Base-by-base conservation (phyloP, 345 rosid species). In the Melastoma malabathricum region DNA sequence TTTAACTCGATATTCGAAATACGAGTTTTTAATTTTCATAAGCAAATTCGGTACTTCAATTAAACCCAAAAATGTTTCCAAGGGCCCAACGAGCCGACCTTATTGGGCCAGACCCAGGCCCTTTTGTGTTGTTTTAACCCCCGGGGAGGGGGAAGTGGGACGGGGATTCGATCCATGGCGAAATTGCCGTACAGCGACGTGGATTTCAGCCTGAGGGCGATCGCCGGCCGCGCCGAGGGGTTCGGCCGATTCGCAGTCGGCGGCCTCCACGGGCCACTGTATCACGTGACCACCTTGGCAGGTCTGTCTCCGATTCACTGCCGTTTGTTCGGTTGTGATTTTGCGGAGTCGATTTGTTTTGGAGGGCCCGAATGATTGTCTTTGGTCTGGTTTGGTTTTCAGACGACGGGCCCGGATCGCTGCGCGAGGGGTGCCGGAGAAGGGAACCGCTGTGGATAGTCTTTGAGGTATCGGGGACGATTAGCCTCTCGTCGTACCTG, bases 361-460 rank as follows among this genome's bases (percentile, higher is more conserved):
- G 41, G 25, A 22, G 25, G 4, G 25, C 25, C 25, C 2, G 4
- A 22, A 23, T 12, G 13, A 19, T 12, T 51, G 55, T 43, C 27
- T 49, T 49, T 49, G 14, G 52, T 29, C 16, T 22, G 0, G 22
- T 34, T 51, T 31, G 6, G 14, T 50, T 43, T 31, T 51, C 43
- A 93, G 99, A 88, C 58, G 95, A 85, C 43, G 99, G 94, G 47
- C 92, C 94, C 4, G 95, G 97, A 66, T 81, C 97, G 13, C 69
- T 88, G 20, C 74, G 95, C 18, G 78, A 79, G 15, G 99, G 82
- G 58, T 93, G 99, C 52, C 68, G 76, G 44, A 76, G 50, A 34
- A 83, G 69, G 62, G 97, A 88, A 58, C 94, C 92, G 6, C 73
- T 81, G 22, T 93, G 99, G 97, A 88, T 93, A 49, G 84, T 83